Evolutionary conservation across 352 stramenopile species (phyloP), one percentile per base, ranked within the genome.

Genomic region (Proteromonas lacertae): DNA sequence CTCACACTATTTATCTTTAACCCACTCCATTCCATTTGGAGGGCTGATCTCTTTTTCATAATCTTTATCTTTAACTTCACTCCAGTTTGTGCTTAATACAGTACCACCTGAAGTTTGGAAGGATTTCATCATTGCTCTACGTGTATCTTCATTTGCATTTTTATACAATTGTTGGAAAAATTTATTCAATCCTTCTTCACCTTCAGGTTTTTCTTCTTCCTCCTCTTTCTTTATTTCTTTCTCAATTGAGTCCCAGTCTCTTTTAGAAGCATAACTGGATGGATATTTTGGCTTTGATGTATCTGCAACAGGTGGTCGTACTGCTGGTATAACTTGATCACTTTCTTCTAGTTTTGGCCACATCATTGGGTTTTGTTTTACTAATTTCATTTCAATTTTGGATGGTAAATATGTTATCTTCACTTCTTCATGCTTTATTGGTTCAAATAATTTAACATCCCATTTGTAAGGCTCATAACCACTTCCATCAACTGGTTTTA

Each of bases 71-170:
- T 54, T 43, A 25, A 84, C 69, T 45, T 84, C 69, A 19, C 72
- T 63, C 70, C 70, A 84, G 50, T 82, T 83, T 8, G 70, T 84
- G 22, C 59, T 75, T 13, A 84, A 55, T 25, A 82, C 69, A 0
- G 69, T 82, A 21, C 70, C 70, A n/a, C 67, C 67, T n/a, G 62
- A 78, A 13, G 66, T 80, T 77, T 83, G 69, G 42, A 82, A 86
- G 12, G 62, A 78, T 55, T 86, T 83, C 57, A 77, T 77, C 70
- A 86, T 86, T 24, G 70, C 70, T 13, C 68, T 63, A 26, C 67
- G 59, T 40, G 70, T 86, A 42, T 69, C 71, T 32, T 77, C 64
- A 42, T 76, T 63, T 10, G 69, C 69, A 46, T 80, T 80, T 45
- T 60, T 53, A 57, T 82, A 86, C 53, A 86, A 83, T 55, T 86